Evolutionary conservation across 2,329 filamentous ascomycete species (phyloP).

Genomic region (Stachybotrys chartarum): DNA sequence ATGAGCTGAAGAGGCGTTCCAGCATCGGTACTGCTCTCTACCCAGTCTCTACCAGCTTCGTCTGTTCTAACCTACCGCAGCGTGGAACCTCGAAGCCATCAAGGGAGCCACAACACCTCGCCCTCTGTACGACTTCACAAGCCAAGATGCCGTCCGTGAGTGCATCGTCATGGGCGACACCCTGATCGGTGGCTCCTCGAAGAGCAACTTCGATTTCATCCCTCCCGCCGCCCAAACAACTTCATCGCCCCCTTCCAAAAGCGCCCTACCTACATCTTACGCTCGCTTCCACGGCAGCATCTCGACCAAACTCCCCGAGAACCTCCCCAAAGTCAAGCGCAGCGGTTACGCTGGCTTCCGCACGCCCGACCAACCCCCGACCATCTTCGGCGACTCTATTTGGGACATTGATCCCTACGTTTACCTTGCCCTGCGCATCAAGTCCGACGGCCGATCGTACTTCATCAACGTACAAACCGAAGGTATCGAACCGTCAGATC

Average conservation of each 20-base stretch:
- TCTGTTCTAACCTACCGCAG: slow-evolving; percentile 30
- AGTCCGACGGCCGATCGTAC: slow-evolving; percentile 86
- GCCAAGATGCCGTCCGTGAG: slow-evolving; percentile 34
- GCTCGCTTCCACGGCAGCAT: slow-evolving; percentile 82
- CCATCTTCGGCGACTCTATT: slow-evolving; percentile 75
- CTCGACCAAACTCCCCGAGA: slow-evolving; percentile 72
- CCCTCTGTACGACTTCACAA: slow-evolving; percentile 57
- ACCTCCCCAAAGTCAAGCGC: slow-evolving; percentile 67
- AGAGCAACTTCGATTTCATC: slow-evolving; percentile 62
- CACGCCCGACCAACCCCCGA: slow-evolving; percentile 67
- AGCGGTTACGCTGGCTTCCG: slow-evolving; percentile 88
- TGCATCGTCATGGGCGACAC: slow-evolving; percentile 80
- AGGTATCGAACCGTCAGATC: slow-evolving; percentile 84
- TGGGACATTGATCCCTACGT: slow-evolving; percentile 89
- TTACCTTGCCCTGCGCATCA: slow-evolving; percentile 81
- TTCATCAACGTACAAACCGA: slow-evolving; percentile 96
- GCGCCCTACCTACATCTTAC: slow-evolving; percentile 36
- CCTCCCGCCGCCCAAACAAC: slow-evolving; percentile 5
- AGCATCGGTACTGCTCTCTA: slow-evolving; percentile 37
- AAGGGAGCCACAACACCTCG: slow-evolving; percentile 57
- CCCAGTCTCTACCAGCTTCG: background rate
- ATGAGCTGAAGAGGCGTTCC: slow-evolving; percentile 52
- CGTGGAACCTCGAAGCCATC: slow-evolving; percentile 61
- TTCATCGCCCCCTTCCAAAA: slow-evolving; percentile 6
- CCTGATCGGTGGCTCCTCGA: slow-evolving; percentile 81